Evolutionary conservation across 352 stramenopile genomes (phyloP), one percentile per base, ranked within the genome.

Genomic region (Phytophthora megakarya): DNA sequence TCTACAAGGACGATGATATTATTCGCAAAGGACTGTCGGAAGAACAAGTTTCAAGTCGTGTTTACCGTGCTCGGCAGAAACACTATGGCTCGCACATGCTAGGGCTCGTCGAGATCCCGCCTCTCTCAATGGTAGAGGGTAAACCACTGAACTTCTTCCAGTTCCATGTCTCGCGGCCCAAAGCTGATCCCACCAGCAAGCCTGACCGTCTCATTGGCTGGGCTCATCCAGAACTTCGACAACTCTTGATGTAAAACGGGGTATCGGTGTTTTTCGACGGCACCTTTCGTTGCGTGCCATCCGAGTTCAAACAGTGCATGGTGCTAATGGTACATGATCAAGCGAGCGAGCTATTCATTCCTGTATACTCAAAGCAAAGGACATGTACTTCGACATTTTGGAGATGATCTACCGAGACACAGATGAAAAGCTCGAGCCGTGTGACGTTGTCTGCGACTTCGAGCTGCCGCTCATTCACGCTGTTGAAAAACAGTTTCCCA

Each of bases 321-420:
- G 30, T 61, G 0, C 8, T 52, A 16, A 61, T 61, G 52, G 52
- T 52, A 16, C 40, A 61, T 23, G 40, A 52, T 26, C 22, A 61
- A 26, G 52, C 52, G 16, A 60, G 39, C 18, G 28, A 44, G 48
- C 15, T 46, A 3, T 56, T 56, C 37, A 18, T 56, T 13, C 48
- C 32, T 16, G 32, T 56, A 0, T 56, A 56, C 48, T 56, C 37
- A 22, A 43, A 43, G 37, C 37, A 9, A 43, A 43, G 37, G 37
- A 43, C n/a, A 21, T 43, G 16, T 22, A 43, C n/a, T 43, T 19
- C 16, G 37, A 43, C 37, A 43, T 43, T 9, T 16, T 43, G 3
- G 37, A 43, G 37, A 3, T 22, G 3, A 43, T 43, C 9, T 43
- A 22, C n/a, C 11, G 37, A 4, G 37, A 21, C n/a, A 22, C 37